phyloP scores from a whole-genome alignment of 805 yeast genomes.

The Ogataea methanolica region DNA sequence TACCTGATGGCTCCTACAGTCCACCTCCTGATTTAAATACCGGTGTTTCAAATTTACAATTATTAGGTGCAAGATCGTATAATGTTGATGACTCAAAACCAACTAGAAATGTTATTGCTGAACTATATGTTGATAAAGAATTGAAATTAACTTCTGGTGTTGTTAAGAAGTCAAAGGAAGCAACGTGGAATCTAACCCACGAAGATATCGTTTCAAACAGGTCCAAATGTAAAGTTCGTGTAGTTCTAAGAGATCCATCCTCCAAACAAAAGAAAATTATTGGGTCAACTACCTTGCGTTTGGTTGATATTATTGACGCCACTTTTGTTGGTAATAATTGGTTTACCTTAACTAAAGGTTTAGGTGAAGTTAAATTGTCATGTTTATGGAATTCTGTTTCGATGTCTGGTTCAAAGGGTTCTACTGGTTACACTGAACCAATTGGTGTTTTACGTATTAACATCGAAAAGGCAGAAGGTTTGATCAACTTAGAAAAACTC shows the following conservation, averaged over 20 bases:
- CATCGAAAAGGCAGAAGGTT: slow-evolving; percentile 63
- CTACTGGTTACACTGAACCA: slow-evolving; percentile 87
- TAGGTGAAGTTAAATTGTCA: slow-evolving; percentile 66
- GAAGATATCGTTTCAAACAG: slow-evolving; percentile 67
- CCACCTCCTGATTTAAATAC: slow-evolving; percentile 93
- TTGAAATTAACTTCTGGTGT: slow-evolving; percentile 52
- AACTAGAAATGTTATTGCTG: slow-evolving; percentile 57
- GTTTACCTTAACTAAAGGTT: slow-evolving; percentile 65
- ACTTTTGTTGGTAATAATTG: slow-evolving; percentile 73
- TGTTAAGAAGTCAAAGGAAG: slow-evolving; percentile 56
- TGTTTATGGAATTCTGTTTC: slow-evolving; percentile 87
- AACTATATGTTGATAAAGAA: slow-evolving; percentile 62
- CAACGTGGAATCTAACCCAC: slow-evolving; percentile 57
- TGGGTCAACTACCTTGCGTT: slow-evolving; percentile 54
- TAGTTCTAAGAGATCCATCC: slow-evolving; percentile 56
- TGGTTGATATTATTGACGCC: slow-evolving; percentile 69
- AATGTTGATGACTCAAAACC: slow-evolving; percentile 38
- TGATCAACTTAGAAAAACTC: slow-evolving; percentile 80
- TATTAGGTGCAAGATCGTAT: slow-evolving; percentile 58
- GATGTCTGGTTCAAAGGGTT: slow-evolving; percentile 58
- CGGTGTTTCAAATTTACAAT: slow-evolving; percentile 75
- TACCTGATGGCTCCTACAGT: slow-evolving; percentile 76
- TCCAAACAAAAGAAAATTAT: slow-evolving; percentile 50
- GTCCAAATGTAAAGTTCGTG: slow-evolving; percentile 61
- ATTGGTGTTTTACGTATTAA: slow-evolving; percentile 83